Percentiles rank a stretch among this genome's conserved stretches.
Conservation (phyloP, 176 grass and related monocot species). For the Carex parvula region DNA sequence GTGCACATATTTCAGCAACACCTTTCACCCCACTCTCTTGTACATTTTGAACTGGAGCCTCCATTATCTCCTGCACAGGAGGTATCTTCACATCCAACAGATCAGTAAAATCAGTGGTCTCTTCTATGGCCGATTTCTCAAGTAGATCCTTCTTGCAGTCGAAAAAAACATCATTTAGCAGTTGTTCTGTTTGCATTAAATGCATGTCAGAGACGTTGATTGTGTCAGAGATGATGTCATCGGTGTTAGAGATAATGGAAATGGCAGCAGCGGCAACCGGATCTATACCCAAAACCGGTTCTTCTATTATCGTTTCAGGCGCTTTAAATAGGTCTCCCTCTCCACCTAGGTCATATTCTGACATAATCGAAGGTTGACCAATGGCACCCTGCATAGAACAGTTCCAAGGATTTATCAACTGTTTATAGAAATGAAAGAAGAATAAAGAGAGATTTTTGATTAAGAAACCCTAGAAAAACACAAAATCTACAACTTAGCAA, state of each 20-base stretch:
- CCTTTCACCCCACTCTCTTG: slow-evolving; percentile 26
- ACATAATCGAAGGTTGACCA: slow-evolving; percentile 48
- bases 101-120: slow-evolving; percentile 52
- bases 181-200: slow-evolving; percentile 48
- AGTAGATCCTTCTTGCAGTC: slow-evolving; percentile 88
- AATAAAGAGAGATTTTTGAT: neutral
- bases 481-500: neutral
- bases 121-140: slow-evolving; percentile 75
- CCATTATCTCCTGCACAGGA: slow-evolving; percentile 58
- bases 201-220: slow-evolving; percentile 39
- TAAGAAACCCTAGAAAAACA: neutral
- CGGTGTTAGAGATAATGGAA: slow-evolving; percentile 58
- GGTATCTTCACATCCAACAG: slow-evolving; percentile 85
- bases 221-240: slow-evolving; percentile 48
- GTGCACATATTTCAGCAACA: slow-evolving; percentile 44
- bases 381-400: slow-evolving; percentile 42
- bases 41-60: slow-evolving; percentile 32
- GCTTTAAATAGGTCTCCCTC: slow-evolving; percentile 95
- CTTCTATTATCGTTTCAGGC: slow-evolving; percentile 72
- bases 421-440: neutral
- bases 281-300: slow-evolving; percentile 47
- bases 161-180: slow-evolving; percentile 62
- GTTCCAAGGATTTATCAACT: neutral
- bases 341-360: slow-evolving; percentile 79
- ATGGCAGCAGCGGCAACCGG: slow-evolving; percentile 51